Evolutionary conservation across 345 rosid species (phyloP), one percentile per base, ranked within the genome.

Genomic region (Sisymbrium altissimum): DNA sequence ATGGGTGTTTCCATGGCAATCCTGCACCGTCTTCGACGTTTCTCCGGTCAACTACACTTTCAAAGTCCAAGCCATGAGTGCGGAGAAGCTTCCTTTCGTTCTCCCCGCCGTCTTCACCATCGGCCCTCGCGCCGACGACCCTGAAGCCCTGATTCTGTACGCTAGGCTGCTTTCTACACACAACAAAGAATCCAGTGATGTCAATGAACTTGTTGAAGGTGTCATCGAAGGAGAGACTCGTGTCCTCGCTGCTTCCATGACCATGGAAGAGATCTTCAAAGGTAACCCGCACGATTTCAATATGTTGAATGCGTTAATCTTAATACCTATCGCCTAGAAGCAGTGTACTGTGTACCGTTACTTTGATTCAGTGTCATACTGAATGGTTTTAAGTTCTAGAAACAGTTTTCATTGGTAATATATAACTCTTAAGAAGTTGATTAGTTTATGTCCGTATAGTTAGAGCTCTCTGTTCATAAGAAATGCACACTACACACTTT

Each of bases 211-310:
- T 11, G 95, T 92, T 10, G 85, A 87, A 25, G 96, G 98, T 2
- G 78, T 90, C 41, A 90, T 92, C 10, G 98, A 90, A 65, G 98
- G 98, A 1, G 98, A 90, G 60, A 92, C 93, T 3, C 74, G 98
- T 39, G 95, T 92, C 8, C 87, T 90, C 0, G 91, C 88, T n/a
- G 97, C 98, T 33, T 81, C 98, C 14, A 87, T 90, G 98, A 92
- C 95, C 29, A 90, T 92, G 96, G 95, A 90, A 48, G 86, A 89
- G 80, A 76, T 88, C 44, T 92, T 88, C 59, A 85, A 17, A 68
- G 96, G 98, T 41, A 40, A 23, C 3, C 17, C 33, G 2, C 59
- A 54, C 7, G 57, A 52, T 52, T 55, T 55, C 21, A 56, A 13
- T 10, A 19, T 46, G 25, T 46, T 18, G 53, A 46, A 29, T 29